Conservation (phyloP, 345 rosid genomes). For the Dimocarpus longan region DNA sequence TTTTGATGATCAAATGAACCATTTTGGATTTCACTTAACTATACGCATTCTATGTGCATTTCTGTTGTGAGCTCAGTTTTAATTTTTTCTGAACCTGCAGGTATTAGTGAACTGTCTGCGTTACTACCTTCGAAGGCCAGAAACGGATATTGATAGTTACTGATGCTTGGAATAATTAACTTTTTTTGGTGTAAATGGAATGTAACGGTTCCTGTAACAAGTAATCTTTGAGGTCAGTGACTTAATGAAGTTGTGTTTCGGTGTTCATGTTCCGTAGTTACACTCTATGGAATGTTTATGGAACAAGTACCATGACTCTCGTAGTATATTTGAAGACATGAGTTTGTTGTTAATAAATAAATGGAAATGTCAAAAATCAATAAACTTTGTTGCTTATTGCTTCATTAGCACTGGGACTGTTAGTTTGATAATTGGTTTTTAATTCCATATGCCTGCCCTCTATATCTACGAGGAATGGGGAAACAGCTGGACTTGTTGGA, state of each 20-base stretch:
- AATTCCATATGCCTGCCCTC: too few relatives aligned
- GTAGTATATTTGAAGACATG: neutral
- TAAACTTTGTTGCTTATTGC: neutral
- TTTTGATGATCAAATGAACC: neutral
- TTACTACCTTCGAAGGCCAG: slow-evolving; percentile 92
- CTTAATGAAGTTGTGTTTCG: slow-evolving; percentile 1
- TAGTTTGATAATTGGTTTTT: too few relatives aligned
- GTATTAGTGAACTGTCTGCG: slow-evolving; percentile 80
- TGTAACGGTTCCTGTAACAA: slow-evolving; percentile 19
- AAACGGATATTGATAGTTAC: slow-evolving; percentile 84
- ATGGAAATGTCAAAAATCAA: neutral
- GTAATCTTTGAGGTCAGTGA: slow-evolving; percentile 1
- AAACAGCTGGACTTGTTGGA: too few relatives aligned
- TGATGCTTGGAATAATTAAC: slow-evolving; percentile 22
- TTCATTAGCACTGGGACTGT: too few relatives aligned
- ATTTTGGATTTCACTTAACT: neutral
- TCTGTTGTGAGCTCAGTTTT: neutral
- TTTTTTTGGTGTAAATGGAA: slow-evolving; percentile 23
- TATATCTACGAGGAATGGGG: too few relatives aligned
- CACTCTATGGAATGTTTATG: slow-evolving; percentile 9
- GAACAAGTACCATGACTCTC: neutral
- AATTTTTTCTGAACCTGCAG: slow-evolving; percentile 40
- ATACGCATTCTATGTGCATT: neutral
- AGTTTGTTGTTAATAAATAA: neutral
- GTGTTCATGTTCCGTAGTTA: neutral